Evolutionary conservation across 352 stramenopile genomes (phyloP), one percentile per base, ranked within the genome.

Genomic region (Pythium periplocum): DNA sequence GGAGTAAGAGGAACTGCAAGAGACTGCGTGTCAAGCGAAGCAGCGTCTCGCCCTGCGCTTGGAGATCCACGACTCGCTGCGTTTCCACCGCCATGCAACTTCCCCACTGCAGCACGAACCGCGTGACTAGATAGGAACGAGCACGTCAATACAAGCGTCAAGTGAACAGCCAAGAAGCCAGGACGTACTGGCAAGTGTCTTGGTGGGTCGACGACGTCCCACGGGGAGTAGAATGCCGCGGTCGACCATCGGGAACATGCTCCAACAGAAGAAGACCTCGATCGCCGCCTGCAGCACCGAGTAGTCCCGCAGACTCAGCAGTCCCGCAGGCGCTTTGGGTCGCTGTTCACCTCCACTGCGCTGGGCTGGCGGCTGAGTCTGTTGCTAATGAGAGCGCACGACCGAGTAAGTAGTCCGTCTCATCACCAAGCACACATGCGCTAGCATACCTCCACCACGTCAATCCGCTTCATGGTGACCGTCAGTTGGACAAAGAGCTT

Each of bases 261-360:
- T 66, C 84, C 84, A 95, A 34, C 72, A 86, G 48, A 90, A 77
- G 31, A 91, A 66, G 8, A 93, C 51, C 55, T 95, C 84, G 11
- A 91, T 56, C 8, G 76, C 78, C 2, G 84, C 82, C 61, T 95
- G 84, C 32, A 95, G 68, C 50, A 84, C 70, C 17, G 82, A 87
- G 71, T 91, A 93, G 60, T 95, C 84, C 2, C 82, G 76, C 35
- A 95, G 63, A 70, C 84, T 95, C 33, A 95, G 63, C 42, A 95
- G 65, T 45, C 79, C 80, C 2, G 61, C 64, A 4, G 84, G 82
- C 12, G 82, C 82, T 39, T 65, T 68, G 4, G 74, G 74, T 5
- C 39, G 17, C 41, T 47, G 33, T 3, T 50, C 54, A 6, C 12
- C 31, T 37, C 37, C 32, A 4, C 12, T 37, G 2, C 32, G 51